phyloP scores from a whole-genome alignment of 1,139 yeast genomes.

The Scheffersomyces quercinus region DNA sequence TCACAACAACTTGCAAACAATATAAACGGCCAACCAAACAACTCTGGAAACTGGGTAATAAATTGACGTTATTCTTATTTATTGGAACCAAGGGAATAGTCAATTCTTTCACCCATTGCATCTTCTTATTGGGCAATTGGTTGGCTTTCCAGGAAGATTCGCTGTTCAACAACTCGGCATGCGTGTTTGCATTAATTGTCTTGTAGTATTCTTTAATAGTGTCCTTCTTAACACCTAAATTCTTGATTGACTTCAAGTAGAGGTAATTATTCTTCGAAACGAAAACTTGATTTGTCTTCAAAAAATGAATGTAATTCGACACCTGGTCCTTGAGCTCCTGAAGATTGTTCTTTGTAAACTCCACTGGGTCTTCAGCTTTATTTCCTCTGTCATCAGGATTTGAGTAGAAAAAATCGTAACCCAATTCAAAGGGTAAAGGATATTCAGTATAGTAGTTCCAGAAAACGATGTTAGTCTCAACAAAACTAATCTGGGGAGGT shows the following conservation, averaged over 20 bases:
- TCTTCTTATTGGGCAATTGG: conserved; percentile 15
- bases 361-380: conserved; percentile 17
- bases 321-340: conserved; percentile 39
- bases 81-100: conserved; percentile 30
- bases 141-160: conserved; percentile 32
- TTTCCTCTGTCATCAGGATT: conserved; percentile 17
- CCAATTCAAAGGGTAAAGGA: conserved; percentile 42
- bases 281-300: conserved; percentile 33
- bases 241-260: conserved; percentile 40
- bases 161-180: conserved; percentile 23
- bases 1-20: conserved; percentile 41
- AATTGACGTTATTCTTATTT: conserved; percentile 41
- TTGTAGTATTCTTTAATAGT: conserved; percentile 40
- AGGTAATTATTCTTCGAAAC: conserved; percentile 37
- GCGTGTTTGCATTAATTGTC: conserved; percentile 20
- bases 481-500: conserved; percentile 34
- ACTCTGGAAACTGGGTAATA: conserved; percentile 45
- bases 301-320: conserved; percentile 32
- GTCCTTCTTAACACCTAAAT: conserved; percentile 44
- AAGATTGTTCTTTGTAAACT: conserved; percentile 35
- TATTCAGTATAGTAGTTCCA: conserved; percentile 47
- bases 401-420: conserved; percentile 45
- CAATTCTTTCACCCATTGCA: conserved; percentile 32
- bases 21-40: conserved; percentile 47
- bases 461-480: conserved; percentile 40